Evolutionary conservation across 1,284 basidiomycete genomes (phyloP), one percentile per base, ranked within the genome.

Genomic region (Puccinia triticina): DNA sequence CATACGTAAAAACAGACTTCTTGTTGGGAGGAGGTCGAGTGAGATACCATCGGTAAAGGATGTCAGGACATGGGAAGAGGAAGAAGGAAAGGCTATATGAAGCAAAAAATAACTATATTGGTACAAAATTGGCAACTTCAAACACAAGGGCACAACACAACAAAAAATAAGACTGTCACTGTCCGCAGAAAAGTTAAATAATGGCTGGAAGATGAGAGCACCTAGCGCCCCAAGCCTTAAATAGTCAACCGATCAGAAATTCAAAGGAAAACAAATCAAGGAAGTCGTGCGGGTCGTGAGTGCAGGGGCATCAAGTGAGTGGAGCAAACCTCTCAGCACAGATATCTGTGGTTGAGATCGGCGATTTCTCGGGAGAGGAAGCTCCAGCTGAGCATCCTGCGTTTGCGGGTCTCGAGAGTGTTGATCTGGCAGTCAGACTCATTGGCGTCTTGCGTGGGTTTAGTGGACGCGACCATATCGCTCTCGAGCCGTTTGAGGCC

Each of bases 401-500:
- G 59, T 37, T 37, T 40, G 14, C 37, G 23, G 8, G 8, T 78
- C 66, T 12, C 77, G 75, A 34, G 77, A 82, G 11, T 76, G 77
- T 29, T 66, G 67, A 74, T 7, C 82, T 74, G 69, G 82, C 83
- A 83, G 84, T 55, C 43, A 77, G 77, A 50, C 75, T 74, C 66
- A 78, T 81, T 72, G 83, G 82, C 16, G 61, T 69, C 61, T 4
- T 59, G 34, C 8, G 64, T 1, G 2, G 10, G n/a, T 43, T 57
- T 21, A 2, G 18, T 77, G 78, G 82, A 84, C 83, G 57, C 82
- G 77, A 55, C 80, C 50, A 95, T 89, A 88, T 92, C 91, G 84
- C 94, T 91, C 88, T 97, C 95, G 94, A 95, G 97, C 16, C 93
- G 94, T 85, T 94, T 92, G 50, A 97, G 89, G 87, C 97, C 96